phyloP scores from a whole-genome alignment of 2,329 filamentous ascomycete genomes.

The Penicillium aurantiogriseum region DNA sequence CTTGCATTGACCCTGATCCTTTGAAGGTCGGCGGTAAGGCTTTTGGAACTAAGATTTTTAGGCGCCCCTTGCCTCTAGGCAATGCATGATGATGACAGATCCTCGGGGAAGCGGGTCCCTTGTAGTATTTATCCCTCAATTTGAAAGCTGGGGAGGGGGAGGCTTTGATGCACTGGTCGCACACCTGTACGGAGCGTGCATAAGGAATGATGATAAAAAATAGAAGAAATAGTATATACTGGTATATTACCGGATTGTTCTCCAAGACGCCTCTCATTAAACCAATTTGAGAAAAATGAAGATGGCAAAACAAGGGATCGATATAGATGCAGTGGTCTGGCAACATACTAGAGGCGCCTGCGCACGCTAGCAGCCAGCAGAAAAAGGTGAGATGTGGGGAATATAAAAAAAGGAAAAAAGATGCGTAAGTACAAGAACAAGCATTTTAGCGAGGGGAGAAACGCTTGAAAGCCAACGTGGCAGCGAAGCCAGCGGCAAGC shows the following conservation, averaged over 20 bases:
- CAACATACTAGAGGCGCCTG: conserved; percentile 22
- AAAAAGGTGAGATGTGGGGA: not conserved
- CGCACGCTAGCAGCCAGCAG: conserved; percentile 16
- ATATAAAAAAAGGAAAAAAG: conserved; percentile 2
- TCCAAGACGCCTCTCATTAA: not conserved
- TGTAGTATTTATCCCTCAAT: not conserved
- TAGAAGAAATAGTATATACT: not conserved
- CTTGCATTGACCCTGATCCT: not conserved
- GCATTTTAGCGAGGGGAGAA: conserved; percentile 30
- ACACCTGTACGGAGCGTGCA: not conserved
- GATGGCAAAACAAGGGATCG: not conserved
- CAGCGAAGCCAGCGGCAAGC: conserved; percentile 46
- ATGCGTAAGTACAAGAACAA: not conserved
- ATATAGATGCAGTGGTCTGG: conserved; percentile 8
- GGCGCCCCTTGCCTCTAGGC: conserved; percentile 3
- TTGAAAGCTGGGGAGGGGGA: not conserved
- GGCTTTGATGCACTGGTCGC: not conserved
- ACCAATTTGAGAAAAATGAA: not conserved
- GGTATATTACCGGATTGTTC: not conserved
- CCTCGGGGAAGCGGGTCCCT: not conserved
- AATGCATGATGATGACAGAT: not conserved
- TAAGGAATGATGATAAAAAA: not conserved
- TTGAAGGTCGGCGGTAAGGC: not conserved
- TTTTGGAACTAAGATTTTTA: not conserved
- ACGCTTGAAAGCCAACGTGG: conserved; percentile 42